Base-by-base conservation (phyloP, 2,329 filamentous ascomycete species). In the Trichoderma brevicompactum region DNA sequence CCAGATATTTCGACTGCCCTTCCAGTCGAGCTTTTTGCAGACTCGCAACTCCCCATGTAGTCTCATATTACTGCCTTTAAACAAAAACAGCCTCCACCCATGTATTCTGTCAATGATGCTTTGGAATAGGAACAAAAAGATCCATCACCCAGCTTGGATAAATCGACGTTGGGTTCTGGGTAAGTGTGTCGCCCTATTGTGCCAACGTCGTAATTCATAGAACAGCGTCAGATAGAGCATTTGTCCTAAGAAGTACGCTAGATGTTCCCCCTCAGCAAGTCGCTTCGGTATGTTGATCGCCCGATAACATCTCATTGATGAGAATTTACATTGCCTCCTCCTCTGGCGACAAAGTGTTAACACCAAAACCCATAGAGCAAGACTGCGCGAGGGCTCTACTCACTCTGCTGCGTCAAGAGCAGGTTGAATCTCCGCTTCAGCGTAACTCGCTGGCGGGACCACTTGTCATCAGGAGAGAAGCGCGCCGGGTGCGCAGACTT, bases 401-500 rank as follows among this genome's bases (percentile, higher is more conserved):
- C 69, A 86, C 83, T 82, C 77, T 82, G 90, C 84, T 96, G 92
- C 62, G 91, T 95, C 77, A 97, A 82, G 68, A 98, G 87, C 69
- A 97, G 85, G 55, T 90, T 90, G 76, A 96, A 98, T 75, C 95
- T 87, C 83, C 92, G 93, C 89, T 97, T 97, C 74, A 98, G 85
- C 19, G 93, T 96, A 56, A 98, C 93, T 72, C 95, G 89, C 82
- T 98, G 94, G 76, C 92, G 91, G 75, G 93, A 97, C 86, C 96
- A 98, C 85, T 97, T 97, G 85, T 99, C 95, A 81, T 99, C 95
- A 69, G 95, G 95, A 53, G 92, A 97, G 85, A 98, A 99, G 72
- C 95, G 87, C 49, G 95, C 95, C 53, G 95, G 94, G 82, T 98
- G 94, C 65, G 95, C 95, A 62, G 91, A 95, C 85, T 96, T 97